These are phyloP conservation scores for Speleostelium caveatum DNA, from an alignment of 78 protist species.

Conservation along the genomic window DNA sequence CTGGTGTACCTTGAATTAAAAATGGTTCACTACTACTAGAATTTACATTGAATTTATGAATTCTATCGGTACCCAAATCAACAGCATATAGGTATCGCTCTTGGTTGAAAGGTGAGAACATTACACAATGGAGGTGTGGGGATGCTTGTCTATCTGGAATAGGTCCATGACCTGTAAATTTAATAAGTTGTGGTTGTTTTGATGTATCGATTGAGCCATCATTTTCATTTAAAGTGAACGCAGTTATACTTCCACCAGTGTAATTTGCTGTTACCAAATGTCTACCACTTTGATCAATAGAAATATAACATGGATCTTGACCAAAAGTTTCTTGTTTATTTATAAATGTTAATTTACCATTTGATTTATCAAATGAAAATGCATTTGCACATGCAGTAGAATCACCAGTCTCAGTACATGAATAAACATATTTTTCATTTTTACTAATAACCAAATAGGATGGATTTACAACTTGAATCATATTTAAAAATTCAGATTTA, in stretches of 20 bases:
- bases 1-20: neutral
- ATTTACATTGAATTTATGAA: neutral
- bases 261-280: neutral
- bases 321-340: neutral
- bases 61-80: neutral
- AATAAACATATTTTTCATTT: neutral
- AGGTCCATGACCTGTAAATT: neutral
- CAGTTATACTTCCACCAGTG: neutral
- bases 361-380: neutral
- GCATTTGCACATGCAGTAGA: neutral
- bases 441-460: neutral
- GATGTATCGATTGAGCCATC: neutral
- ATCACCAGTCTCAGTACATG: neutral
- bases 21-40: neutral
- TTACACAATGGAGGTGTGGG: neutral
- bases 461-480: neutral
- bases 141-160: neutral
- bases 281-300: neutral
- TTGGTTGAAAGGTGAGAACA: neutral
- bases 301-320: neutral
- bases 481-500: neutral
- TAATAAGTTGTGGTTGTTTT: too few relatives aligned
- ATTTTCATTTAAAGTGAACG: neutral
- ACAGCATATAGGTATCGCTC: neutral
- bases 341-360: neutral